phyloP scores from a whole-genome alignment of 768 basidiomycete genomes.

The Hericium alpestre region DNA sequence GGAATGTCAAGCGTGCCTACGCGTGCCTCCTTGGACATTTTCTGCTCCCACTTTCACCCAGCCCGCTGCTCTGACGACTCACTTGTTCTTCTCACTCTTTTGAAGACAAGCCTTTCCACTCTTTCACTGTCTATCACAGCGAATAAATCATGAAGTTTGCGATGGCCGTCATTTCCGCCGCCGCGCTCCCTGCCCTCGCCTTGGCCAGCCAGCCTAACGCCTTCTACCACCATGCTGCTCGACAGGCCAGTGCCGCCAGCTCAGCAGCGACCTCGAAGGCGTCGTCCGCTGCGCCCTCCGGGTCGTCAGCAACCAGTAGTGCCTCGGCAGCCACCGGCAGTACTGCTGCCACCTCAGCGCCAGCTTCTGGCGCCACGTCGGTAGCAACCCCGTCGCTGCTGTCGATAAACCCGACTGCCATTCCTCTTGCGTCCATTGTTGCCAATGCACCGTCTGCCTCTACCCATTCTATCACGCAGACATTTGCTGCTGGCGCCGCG shows the following conservation, averaged over 20 bases:
- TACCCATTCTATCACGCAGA: slow-evolving; percentile 36
- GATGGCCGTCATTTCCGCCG: slow-evolving; percentile 19
- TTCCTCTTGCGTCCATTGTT: slow-evolving; percentile 42
- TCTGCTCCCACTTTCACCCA: background rate
- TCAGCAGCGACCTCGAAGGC: slow-evolving; percentile 13
- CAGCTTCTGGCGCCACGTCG: slow-evolving; percentile 6
- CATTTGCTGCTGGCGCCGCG: slow-evolving; percentile 36
- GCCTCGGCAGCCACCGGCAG: background rate
- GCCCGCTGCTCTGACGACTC: slow-evolving; percentile 5
- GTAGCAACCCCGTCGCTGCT: slow-evolving; percentile 34
- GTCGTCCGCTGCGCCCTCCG: slow-evolving; percentile 17
- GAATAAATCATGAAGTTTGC: slow-evolving; percentile 19
- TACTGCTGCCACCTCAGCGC: background rate
- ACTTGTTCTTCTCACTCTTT: background rate
- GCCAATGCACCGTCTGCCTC: slow-evolving; percentile 30
- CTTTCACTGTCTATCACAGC: background rate
- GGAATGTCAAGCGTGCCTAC: too few relatives aligned
- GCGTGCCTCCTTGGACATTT: too few relatives aligned
- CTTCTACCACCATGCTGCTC: slow-evolving; percentile 14
- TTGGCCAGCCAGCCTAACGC: slow-evolving; percentile 24
- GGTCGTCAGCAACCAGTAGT: slow-evolving; percentile 2
- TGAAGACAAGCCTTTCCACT: background rate
- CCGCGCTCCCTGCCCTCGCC: slow-evolving; percentile 30
- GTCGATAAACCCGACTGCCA: slow-evolving; percentile 50
- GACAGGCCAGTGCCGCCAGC: slow-evolving; percentile 16